A percentile compares a stretch with the other conserved stretches of the same genome.
These are phyloP conservation scores for Hordeum marinum DNA, from an alignment of 176 grass and related monocot species.

Conservation along the genomic window DNA sequence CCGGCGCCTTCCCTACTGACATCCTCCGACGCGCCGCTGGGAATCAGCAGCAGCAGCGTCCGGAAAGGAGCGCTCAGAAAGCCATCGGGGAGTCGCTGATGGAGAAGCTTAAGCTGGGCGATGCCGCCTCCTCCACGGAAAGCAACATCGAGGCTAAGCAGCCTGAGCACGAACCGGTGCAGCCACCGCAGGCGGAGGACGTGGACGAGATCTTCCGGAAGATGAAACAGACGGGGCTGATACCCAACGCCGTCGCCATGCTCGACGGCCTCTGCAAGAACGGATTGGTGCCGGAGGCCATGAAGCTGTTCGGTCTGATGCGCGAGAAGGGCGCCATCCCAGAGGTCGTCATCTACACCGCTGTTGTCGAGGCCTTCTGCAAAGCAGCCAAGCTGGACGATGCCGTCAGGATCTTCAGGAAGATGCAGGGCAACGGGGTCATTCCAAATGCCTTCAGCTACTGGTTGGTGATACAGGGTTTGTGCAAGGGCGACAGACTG, in stretches of 20 bases:
- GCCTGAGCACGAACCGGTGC: neutral
- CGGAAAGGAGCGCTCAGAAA: constrained; percentile 27
- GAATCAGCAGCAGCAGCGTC: neutral
- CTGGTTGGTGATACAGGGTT: constrained; percentile 59
- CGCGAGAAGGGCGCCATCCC: constrained; percentile 91
- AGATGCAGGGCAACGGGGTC: constrained; percentile 86
- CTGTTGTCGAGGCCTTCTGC: constrained; percentile 84
- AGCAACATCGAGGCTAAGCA: neutral
- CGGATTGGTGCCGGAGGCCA: constrained; percentile 87
- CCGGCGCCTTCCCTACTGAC: constrained; percentile 27
- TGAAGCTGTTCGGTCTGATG: constrained; percentile 88
- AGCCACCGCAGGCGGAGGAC: constrained; percentile 34
- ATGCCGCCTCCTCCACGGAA: neutral
- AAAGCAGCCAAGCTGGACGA: constrained; percentile 63
- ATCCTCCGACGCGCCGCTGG: constrained; percentile 10
- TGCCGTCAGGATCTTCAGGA: constrained; percentile 72
- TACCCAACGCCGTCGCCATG: constrained; percentile 90
- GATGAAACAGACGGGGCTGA: constrained; percentile 89
- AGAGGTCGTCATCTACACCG: constrained; percentile 94
- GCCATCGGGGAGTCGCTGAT: constrained; percentile 49
- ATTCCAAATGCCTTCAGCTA: constrained; percentile 83
- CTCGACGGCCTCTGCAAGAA: constrained; percentile 89
- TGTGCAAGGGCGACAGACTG: constrained; percentile 53
- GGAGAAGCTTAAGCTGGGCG: constrained; percentile 59
- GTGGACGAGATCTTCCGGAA: constrained; percentile 74